phyloP scores from a whole-genome alignment of 2,329 filamentous ascomycete genomes.

The Penicillium psychrosexuale region DNA sequence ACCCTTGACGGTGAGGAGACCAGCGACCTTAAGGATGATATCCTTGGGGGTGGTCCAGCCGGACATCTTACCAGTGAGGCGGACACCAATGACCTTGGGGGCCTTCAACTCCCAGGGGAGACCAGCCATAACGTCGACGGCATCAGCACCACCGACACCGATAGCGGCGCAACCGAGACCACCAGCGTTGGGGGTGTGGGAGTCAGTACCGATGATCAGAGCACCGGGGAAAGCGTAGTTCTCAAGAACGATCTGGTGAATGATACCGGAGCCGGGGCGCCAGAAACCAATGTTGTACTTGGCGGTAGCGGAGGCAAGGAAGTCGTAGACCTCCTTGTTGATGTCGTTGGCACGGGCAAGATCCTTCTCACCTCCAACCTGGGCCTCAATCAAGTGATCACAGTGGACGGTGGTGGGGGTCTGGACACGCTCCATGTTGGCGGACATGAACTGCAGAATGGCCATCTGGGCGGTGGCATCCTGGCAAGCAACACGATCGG shows the following conservation, averaged over 20 bases:
- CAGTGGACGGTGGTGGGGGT: conserved; percentile 97
- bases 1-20: conserved; percentile 95
- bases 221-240: conserved; percentile 99
- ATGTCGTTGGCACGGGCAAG: conserved; percentile 83
- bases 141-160: conserved; percentile 96
- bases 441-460: conserved; percentile 99
- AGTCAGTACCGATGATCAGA: conserved; percentile 96
- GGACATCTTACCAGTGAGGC: conserved; percentile 80
- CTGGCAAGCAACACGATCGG: conserved; percentile 97
- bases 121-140: conserved; percentile 96
- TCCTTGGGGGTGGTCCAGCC: conserved; percentile 96
- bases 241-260: conserved; percentile 97
- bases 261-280: conserved; percentile 97
- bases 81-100: conserved; percentile 94
- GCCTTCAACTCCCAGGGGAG: conserved; percentile 98
- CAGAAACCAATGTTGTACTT: conserved; percentile 99
- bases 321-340: conserved; percentile 99
- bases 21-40: conserved; percentile 95
- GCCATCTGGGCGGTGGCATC: conserved; percentile 99
- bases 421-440: conserved; percentile 90
- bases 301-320: conserved; percentile 86
- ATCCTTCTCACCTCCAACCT: conserved; percentile 91
- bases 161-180: conserved; percentile 93
- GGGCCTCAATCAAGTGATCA: conserved; percentile 98
- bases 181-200: conserved; percentile 95